Conservation (phyloP, 2,329 filamentous ascomycete species). For the Botrytis pseudocinerea region DNA sequence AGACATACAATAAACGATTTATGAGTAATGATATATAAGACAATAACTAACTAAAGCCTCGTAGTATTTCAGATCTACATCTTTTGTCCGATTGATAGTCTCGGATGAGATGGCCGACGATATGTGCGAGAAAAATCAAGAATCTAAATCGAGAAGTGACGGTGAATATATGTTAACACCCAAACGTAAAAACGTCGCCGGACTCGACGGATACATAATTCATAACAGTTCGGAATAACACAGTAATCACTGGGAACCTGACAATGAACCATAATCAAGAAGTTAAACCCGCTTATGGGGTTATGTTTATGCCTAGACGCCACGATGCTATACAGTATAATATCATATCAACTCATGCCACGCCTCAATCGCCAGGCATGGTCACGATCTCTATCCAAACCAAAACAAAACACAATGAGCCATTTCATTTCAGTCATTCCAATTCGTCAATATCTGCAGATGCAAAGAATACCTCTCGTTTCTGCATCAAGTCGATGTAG, state of each 20-base stretch:
- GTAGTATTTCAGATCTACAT: neutral
- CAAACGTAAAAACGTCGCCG: no score
- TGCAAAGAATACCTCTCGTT: neutral
- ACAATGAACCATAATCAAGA: neutral
- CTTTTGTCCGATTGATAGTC: neutral
- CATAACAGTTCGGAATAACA: neutral
- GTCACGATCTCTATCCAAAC: constrained; percentile 13
- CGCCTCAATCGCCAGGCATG: neutral
- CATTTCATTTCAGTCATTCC: constrained; percentile 5
- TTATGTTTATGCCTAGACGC: constrained; percentile 13
- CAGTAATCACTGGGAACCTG: neutral
- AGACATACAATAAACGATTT: neutral
- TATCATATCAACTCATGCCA: neutral
- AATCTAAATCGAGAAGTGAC: no score
- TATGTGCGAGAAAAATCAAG: neutral
- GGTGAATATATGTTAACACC: no score
- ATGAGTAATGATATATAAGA: neutral
- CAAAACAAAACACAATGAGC: constrained; percentile 4
- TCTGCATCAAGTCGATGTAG: neutral
- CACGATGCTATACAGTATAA: constrained; percentile 16
- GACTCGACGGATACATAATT: neutral
- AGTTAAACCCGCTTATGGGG: neutral
- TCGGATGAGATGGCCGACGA: neutral
- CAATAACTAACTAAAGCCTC: neutral
- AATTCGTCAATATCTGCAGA: neutral